A percentile compares a stretch with the other conserved stretches of the same genome.
These are phyloP conservation scores for Ramaria sp. DNA, from an alignment of 768 basidiomycete genomes.

Conservation along the genomic window DNA sequence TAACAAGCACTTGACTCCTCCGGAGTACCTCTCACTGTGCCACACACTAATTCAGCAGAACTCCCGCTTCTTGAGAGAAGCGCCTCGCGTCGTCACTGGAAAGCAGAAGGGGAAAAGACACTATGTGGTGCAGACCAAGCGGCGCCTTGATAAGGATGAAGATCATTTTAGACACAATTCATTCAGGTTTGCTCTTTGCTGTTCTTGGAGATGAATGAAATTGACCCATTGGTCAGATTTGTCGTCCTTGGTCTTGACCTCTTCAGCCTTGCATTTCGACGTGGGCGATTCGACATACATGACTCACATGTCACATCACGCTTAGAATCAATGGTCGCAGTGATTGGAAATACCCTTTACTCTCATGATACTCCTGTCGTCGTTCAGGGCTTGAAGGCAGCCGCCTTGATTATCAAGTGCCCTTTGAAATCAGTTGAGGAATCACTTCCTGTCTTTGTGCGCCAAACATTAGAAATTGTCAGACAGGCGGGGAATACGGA, in stretches of 20 bases:
- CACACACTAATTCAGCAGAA: conserved; percentile 89
- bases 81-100: conserved; percentile 26
- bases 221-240: conserved; percentile 40
- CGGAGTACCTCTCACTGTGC: conserved; percentile 70
- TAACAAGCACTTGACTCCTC: conserved; percentile 59
- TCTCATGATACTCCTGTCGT: conserved; percentile 70
- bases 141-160: conserved; percentile 39
- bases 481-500: conserved; percentile 78
- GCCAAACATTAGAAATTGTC: conserved; percentile 76
- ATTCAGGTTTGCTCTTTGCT: conserved; percentile 46
- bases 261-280: conserved; percentile 76
- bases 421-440: conserved; percentile 67
- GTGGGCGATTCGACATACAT: conserved; percentile 78
- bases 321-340: conserved; percentile 75
- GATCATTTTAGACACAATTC: conserved; percentile 83
- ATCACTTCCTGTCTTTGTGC: conserved; percentile 72
- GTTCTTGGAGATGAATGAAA: background rate
- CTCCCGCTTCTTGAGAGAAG: conserved; percentile 70
- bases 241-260: conserved; percentile 88
- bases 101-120: conserved; percentile 35
- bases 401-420: conserved; percentile 72
- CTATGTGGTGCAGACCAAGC: conserved; percentile 70
- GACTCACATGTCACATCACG: conserved; percentile 67
- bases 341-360: conserved; percentile 89
- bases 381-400: conserved; percentile 64